Percentiles rank a stretch among this genome's conserved stretches.
phyloP scores from a whole-genome alignment of 306 rosid species.

The Alnus glutinosa region DNA sequence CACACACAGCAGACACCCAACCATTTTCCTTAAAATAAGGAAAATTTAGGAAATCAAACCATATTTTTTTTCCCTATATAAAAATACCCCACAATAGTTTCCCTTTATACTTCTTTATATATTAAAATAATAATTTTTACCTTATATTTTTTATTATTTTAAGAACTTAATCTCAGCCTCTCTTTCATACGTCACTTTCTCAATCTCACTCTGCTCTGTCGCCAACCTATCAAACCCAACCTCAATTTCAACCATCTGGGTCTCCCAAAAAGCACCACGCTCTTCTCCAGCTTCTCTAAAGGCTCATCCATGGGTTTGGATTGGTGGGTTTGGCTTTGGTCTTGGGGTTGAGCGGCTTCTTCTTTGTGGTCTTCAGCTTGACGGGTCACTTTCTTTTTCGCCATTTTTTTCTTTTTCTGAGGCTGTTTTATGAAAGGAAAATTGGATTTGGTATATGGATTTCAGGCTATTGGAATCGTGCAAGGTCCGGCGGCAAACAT shows the following conservation, averaged over 20 bases:
- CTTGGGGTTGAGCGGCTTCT: conserved; percentile 14
- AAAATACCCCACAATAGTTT: too few relatives aligned
- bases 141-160: neutral
- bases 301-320: conserved; percentile 35
- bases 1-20: too few relatives aligned
- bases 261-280: conserved; percentile 36
- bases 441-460: neutral
- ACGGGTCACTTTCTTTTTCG: conserved; percentile 58
- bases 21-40: too few relatives aligned
- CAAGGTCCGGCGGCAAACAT: too few relatives aligned
- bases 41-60: too few relatives aligned
- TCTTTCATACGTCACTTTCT: conserved; percentile 24
- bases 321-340: neutral
- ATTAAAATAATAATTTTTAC: too few relatives aligned
- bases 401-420: conserved; percentile 50
- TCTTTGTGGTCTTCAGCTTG: conserved; percentile 25
- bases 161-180: conserved; percentile 39
- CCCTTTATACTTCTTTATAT: too few relatives aligned
- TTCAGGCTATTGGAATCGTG: neutral
- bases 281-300: conserved; percentile 45
- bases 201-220: conserved; percentile 40
- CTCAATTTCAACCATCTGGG: conserved; percentile 43
- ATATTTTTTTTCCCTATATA: too few relatives aligned
- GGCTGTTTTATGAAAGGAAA: conserved; percentile 12
- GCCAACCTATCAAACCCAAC: conserved; percentile 15